Evolutionary conservation across 73 alveolate genomes (phyloP).

Genomic region (Paramecium caudatum): DNA sequence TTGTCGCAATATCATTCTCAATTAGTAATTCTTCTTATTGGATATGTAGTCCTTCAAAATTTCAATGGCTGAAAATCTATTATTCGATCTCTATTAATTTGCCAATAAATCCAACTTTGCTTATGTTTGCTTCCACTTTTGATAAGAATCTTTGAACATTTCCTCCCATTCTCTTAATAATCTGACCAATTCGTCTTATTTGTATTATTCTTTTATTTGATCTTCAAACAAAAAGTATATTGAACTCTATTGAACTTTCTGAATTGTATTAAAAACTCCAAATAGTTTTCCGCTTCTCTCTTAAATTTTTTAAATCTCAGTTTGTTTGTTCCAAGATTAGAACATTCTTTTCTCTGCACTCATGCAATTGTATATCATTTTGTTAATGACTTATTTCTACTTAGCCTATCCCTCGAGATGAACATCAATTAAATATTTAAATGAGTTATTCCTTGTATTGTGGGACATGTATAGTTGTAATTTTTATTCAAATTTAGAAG

Average conservation of each 20-base stretch:
- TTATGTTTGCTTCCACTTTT: conserved; percentile 29
- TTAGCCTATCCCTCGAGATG: conserved; percentile 4
- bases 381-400: conserved; percentile 17
- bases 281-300: neutral
- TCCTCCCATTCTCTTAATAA: conserved; percentile 38
- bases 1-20: conserved; percentile 8
- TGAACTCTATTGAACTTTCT: neutral
- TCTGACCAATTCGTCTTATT: neutral
- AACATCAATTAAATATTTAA: neutral
- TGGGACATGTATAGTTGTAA: neutral
- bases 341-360: conserved; percentile 50
- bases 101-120: conserved; percentile 16
- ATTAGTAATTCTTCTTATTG: conserved; percentile 11
- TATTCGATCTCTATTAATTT: neutral
- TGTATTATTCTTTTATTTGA: neutral
- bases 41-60: neutral
- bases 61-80: neutral
- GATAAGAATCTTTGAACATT: conserved; percentile 48
- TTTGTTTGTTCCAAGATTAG: conserved; percentile 26
- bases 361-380: conserved; percentile 15
- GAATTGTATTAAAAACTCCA: neutral
- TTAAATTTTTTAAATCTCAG: neutral
- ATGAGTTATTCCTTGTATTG: neutral
- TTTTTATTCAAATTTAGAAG: conserved; percentile 27
- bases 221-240: neutral